Evolutionary conservation across 768 basidiomycete genomes (phyloP), one percentile per base, ranked within the genome.

Genomic region (Amanita fuliginea): DNA sequence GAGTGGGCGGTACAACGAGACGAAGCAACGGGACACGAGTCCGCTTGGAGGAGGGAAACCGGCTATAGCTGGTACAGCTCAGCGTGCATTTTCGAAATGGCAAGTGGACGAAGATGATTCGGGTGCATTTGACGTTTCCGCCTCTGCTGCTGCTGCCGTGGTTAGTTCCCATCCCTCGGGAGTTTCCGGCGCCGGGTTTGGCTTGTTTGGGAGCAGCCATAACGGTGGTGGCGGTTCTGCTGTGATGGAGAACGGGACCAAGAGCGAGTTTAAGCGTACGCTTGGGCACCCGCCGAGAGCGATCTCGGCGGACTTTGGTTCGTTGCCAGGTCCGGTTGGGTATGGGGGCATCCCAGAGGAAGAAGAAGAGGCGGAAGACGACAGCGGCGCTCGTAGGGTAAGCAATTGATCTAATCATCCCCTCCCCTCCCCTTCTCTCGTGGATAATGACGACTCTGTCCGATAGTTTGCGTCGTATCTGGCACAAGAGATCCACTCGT

Each of bases 1-100:
- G 35, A 79, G 75, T 2, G 89, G 88, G 4, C 69, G 88, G 32
- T 90, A 93, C 57, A 75, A 78, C 33, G 92, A 96, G 63, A 88
- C 91, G 8, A 91, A 91, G 68, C 77, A 76, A 54, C 80, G 81
- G 35, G 93, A 97, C 59, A 76, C 73, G 11, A 77, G 77, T 54
- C 72, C 86, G 7, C 75, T 98, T 13, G 94, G 92, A 3, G 95
- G 93, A 14, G 88, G 88, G 5, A 89, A 86, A 62, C 87, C 88
- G 4, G 71, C 76, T 0, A 62, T 86, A 21, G 62, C 61, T 8
- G 63, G 68, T 22, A 62, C 60, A 8, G 57, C 55, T 26, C 62
- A 55, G 58, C 65, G 39, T 32, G 55, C 63, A 5, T 41, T 41
- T 36, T 56, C 64, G 7, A 71, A 74, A 54, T 83, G 83, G 83